Evolutionary conservation across 306 rosid species (phyloP).

Genomic region (Alnus glutinosa): DNA sequence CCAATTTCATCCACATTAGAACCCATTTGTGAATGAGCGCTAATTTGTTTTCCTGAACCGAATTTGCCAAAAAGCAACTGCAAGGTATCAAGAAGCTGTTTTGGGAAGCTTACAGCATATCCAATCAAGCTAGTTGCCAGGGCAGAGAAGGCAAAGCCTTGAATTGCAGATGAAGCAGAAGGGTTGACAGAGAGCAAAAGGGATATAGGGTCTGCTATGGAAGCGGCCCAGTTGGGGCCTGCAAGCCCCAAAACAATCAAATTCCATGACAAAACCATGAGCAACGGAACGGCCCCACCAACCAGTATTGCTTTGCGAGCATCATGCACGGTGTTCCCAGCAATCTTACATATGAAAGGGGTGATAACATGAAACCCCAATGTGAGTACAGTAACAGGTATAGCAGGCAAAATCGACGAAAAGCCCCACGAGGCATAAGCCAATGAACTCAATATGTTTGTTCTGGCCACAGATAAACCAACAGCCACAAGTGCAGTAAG

Average conservation of each 20-base stretch:
- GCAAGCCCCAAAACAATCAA: conserved; percentile 62
- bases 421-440: conserved; percentile 41
- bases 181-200: conserved; percentile 61
- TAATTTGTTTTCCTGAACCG: not conserved
- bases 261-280: conserved; percentile 63
- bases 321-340: conserved; percentile 43
- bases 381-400: conserved; percentile 54
- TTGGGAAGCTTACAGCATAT: conserved; percentile 59
- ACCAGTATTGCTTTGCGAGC: conserved; percentile 54
- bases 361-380: conserved; percentile 66
- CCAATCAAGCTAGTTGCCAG: conserved; percentile 69
- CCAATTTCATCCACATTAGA: conserved; percentile 25
- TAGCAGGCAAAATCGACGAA: conserved; percentile 44
- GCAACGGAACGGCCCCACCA: conserved; percentile 53
- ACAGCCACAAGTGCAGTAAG: conserved; percentile 47
- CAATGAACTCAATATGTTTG: conserved; percentile 43
- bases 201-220: conserved; percentile 36
- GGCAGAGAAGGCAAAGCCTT: conserved; percentile 61
- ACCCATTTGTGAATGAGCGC: not conserved
- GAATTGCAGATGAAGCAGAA: conserved; percentile 50
- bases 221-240: conserved; percentile 23
- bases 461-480: conserved; percentile 44
- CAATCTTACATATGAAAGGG: conserved; percentile 58
- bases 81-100: conserved; percentile 58
- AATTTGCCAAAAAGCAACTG: conserved; percentile 35